These are phyloP conservation scores for Proliferodiscus dingleyae DNA, from an alignment of 2,329 filamentous ascomycete genomes.

Conservation along the genomic window DNA sequence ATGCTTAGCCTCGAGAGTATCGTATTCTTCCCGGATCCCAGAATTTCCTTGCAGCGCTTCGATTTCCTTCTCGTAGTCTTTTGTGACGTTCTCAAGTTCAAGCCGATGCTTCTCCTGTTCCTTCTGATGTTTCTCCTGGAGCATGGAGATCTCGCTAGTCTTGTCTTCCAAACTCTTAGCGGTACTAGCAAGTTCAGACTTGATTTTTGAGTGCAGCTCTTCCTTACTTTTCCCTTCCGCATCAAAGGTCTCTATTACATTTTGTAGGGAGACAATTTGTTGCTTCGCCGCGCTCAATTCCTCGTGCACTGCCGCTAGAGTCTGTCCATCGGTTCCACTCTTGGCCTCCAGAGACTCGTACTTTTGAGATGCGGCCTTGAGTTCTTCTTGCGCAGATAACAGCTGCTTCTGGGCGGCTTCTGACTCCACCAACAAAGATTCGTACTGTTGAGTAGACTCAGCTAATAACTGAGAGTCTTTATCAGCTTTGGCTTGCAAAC, in stretches of 20 bases:
- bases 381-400: constrained; percentile 35
- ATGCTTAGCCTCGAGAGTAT: constrained; percentile 55
- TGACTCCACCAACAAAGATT: constrained; percentile 45
- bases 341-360: constrained; percentile 40
- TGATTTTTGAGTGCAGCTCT: constrained; percentile 26
- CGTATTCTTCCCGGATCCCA: constrained; percentile 59
- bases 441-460: constrained; percentile 36
- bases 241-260: constrained; percentile 44
- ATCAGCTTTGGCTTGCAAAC: constrained; percentile 45
- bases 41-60: constrained; percentile 59
- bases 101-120: constrained; percentile 50
- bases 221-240: constrained; percentile 35
- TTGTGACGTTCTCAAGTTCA: constrained; percentile 53
- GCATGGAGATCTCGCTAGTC: constrained; percentile 35
- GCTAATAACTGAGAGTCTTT: constrained; percentile 18
- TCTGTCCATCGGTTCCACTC: constrained; percentile 36
- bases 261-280: constrained; percentile 44
- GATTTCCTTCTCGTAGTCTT: constrained; percentile 61
- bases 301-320: constrained; percentile 37
- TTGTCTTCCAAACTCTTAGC: constrained; percentile 29
- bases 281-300: constrained; percentile 35
- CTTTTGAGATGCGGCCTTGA: constrained; percentile 18
- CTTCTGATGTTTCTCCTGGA: constrained; percentile 52
- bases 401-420: constrained; percentile 38
- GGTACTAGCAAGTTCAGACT: constrained; percentile 26